These are phyloP conservation scores for Nakaseomyces nivariensis DNA, from an alignment of 1,139 yeast genomes.

Conservation along the genomic window DNA sequence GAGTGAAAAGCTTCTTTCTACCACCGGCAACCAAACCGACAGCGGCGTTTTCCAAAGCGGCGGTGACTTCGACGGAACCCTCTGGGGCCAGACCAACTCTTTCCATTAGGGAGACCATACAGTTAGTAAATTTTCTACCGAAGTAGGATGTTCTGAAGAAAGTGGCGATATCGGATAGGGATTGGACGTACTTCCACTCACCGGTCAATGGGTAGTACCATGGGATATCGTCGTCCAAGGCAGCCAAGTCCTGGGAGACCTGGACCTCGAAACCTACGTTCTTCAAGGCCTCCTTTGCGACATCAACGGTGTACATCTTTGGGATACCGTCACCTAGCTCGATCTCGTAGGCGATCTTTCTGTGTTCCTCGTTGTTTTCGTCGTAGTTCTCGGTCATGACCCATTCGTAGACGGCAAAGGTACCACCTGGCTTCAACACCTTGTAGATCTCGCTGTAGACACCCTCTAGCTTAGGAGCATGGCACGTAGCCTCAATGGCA, in stretches of 20 bases:
- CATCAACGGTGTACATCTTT: constrained; percentile 80
- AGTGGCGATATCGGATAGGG: constrained; percentile 67
- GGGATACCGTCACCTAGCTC: constrained; percentile 99
- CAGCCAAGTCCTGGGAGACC: constrained; percentile 75
- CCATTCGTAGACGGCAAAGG: constrained; percentile 98
- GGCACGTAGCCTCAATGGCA: constrained; percentile 98
- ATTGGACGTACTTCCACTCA: constrained; percentile 80
- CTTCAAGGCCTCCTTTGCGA: constrained; percentile 79
- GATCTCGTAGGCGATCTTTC: constrained; percentile 92
- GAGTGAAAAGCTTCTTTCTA: constrained; percentile 76
- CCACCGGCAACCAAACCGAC: constrained; percentile 93
- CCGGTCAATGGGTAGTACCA: constrained; percentile 98
- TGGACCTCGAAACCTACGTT: constrained; percentile 81
- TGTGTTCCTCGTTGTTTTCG: constrained; percentile 77
- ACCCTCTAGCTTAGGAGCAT: constrained; percentile 94
- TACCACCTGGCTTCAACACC: constrained; percentile 95
- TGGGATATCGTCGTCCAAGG: constrained; percentile 72
- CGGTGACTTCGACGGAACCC: constrained; percentile 85
- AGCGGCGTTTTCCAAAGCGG: constrained; percentile 94
- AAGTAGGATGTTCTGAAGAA: constrained; percentile 78
- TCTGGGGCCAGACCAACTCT: constrained; percentile 81
- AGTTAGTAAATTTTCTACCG: constrained; percentile 82
- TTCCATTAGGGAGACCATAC: constrained; percentile 72
- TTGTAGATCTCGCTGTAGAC: constrained; percentile 92
- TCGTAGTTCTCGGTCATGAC: constrained; percentile 94